A percentile compares a stretch with the other conserved stretches of the same genome.
Conservation (phyloP, 2,329 filamentous ascomycete genomes). For the Pyrenophora seminiperda region DNA sequence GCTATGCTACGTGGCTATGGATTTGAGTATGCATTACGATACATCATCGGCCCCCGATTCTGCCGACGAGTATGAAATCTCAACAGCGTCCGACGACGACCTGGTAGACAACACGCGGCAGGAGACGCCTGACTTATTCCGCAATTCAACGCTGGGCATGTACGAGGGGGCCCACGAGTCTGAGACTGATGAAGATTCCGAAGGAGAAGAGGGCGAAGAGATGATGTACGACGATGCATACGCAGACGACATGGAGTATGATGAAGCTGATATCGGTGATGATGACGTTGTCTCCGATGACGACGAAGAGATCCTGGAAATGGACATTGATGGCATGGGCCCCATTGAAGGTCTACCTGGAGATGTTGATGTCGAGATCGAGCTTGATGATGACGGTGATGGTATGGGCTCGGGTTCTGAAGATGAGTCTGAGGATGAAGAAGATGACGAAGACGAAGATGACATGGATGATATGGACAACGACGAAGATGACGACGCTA, state of each 20-base stretch:
- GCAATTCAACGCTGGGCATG: conserved; percentile 94
- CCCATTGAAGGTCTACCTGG: conserved; percentile 67
- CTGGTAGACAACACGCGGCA: conserved; percentile 74
- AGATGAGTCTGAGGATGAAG: conserved; percentile 60
- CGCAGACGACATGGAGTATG: conserved; percentile 89
- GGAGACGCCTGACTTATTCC: conserved; percentile 95
- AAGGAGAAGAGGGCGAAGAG: conserved; percentile 66
- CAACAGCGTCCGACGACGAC: conserved; percentile 85
- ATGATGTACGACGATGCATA: conserved; percentile 88
- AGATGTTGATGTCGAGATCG: conserved; percentile 80
- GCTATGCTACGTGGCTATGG: conserved; percentile 83
- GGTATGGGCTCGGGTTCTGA: conserved; percentile 63
- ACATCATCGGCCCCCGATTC: conserved; percentile 69
- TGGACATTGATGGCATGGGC: conserved; percentile 80
- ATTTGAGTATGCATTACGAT: conserved; percentile 80
- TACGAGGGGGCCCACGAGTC: conserved; percentile 84
- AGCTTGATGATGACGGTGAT: conserved; percentile 71
- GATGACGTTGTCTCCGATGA: conserved; percentile 85
- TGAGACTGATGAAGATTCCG: conserved; percentile 71
- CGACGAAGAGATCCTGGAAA: conserved; percentile 80
- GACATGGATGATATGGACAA: conserved; percentile 56
- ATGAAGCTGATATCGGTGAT: conserved; percentile 70
- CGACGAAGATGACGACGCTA: conserved; percentile 27
- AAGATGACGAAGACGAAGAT: conserved; percentile 59
- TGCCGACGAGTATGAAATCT: conserved; percentile 82